Percentiles rank a stretch among this genome's conserved stretches.
Evolutionary conservation across 768 basidiomycete genomes (phyloP).

Genomic region (Vishniacozyma victoriae): DNA sequence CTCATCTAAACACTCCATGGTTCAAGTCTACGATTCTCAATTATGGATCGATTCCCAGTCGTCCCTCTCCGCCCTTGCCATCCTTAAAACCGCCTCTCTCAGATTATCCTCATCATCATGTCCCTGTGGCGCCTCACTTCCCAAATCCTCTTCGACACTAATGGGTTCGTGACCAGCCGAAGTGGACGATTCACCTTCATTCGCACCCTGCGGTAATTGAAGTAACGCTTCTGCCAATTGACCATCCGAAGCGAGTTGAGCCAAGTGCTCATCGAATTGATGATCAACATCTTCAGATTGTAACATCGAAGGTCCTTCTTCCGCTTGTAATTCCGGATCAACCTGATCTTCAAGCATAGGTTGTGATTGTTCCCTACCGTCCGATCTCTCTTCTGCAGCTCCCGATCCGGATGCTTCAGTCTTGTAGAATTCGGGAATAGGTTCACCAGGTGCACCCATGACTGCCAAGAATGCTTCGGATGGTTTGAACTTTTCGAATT

Average conservation of each 20-base stretch:
- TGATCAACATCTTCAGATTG: no score
- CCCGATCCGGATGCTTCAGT: background rate
- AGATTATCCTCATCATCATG: conserved; percentile 7
- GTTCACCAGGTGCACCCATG: background rate
- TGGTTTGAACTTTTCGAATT: background rate
- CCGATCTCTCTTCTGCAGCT: background rate
- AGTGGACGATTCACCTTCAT: background rate
- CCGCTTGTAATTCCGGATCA: no score
- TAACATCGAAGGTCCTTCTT: no score
- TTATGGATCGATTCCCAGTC: background rate
- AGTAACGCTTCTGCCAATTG: background rate
- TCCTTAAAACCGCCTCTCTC: background rate
- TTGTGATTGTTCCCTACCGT: no score
- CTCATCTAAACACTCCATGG: no score
- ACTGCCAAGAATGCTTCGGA: no score
- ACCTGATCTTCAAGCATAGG: no score
- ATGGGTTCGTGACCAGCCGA: background rate
- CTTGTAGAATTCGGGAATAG: background rate
- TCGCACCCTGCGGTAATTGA: background rate
- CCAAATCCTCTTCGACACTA: background rate
- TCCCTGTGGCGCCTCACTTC: background rate
- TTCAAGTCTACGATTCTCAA: no score
- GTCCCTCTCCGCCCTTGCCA: background rate
- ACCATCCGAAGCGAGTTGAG: no score
- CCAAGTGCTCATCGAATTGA: background rate